Base-by-base conservation (phyloP, 306 rosid genomes). In the Begonia fuchsioides region DNA sequence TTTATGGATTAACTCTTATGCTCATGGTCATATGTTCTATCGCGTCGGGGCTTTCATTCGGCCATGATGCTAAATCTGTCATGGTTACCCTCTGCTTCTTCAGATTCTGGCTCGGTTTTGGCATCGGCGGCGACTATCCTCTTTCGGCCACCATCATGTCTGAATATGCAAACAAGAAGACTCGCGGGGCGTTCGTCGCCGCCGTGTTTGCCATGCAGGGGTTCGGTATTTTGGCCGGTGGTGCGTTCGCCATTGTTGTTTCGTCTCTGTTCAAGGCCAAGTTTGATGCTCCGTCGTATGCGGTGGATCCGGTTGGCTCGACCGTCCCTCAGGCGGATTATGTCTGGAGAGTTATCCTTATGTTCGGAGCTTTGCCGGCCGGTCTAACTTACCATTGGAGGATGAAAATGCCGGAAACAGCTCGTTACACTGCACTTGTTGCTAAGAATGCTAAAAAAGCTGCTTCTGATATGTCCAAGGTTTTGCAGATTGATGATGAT, bases 191-290 rank as follows among this genome's bases (percentile, higher is more conserved):
- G 2, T 80, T 84, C 64, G 59, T 84, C 19, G 81, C 95, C 44
- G 83, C 87, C 0, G 92, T 84, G 15, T 84, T 84, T 64, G 92
- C 94, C 0, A 84, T 84, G 95, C 84, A 84, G 26, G 95, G 87
- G 0, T 84, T 84, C 59, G 95, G 92, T 35, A 84, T 84, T 50
- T 59, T 84, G 52, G 74, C 76, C 0, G 95, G 87, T 13, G 95
- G 92, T 3, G 35, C 73, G 9, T 75, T 80, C 62, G 81, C 87
- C 0, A 70, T 80, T 9, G 12, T 84, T 3, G 10, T 72, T 10
- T 35, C 95, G 5, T 5, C 47, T 1, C 45, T 50, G 0, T 84
- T 80, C 17, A 69, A 72, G 38, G 38, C 78, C 11, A 58, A 6
- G 57, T 84, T 47, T 54, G 49, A 60, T 51, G 64, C 75, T 43